A percentile compares a stretch with the other conserved stretches of the same genome.
These are phyloP conservation scores for Benincasa hispida DNA, from an alignment of 306 rosid genomes.

Conservation along the genomic window DNA sequence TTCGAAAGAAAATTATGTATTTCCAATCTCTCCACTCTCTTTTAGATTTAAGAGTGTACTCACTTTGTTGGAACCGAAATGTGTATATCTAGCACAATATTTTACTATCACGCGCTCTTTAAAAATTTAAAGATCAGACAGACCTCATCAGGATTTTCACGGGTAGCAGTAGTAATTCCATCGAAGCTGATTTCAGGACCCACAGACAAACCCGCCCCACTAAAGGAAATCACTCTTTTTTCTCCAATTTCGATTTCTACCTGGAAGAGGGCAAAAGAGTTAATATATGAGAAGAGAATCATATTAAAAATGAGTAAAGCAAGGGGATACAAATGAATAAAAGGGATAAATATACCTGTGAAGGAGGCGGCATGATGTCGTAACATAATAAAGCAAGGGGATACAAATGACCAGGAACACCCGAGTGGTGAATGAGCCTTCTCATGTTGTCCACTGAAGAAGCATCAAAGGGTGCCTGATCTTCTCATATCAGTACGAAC, in stretches of 20 bases:
- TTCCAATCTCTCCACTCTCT: background rate
- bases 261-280: slow-evolving; percentile 29
- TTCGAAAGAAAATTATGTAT: background rate
- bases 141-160: slow-evolving; percentile 56
- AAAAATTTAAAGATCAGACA: slow-evolving; percentile 15
- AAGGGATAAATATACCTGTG: slow-evolving; percentile 31
- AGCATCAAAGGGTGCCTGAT: slow-evolving; percentile 89
- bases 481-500: slow-evolving; percentile 32
- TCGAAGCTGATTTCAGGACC: slow-evolving; percentile 60
- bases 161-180: slow-evolving; percentile 25
- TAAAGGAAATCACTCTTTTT: slow-evolving; percentile 67
- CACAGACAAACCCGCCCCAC: slow-evolving; percentile 68
- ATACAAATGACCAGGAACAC: slow-evolving; percentile 76
- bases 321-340: no score
- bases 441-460: slow-evolving; percentile 90
- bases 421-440: slow-evolving; percentile 78
- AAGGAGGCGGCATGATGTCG: slow-evolving; percentile 96
- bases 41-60: background rate
- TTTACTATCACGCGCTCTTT: background rate
- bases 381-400: slow-evolving; percentile 76
- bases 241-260: slow-evolving; percentile 90
- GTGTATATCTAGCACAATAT: slow-evolving; percentile 4
- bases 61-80: background rate
- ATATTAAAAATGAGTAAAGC: slow-evolving; percentile 9
- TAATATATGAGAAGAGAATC: slow-evolving; percentile 6